Evolutionary conservation across 2,329 filamentous ascomycete species (phyloP), one percentile per base, ranked within the genome.

Genomic region (Epichloe uncinata): DNA sequence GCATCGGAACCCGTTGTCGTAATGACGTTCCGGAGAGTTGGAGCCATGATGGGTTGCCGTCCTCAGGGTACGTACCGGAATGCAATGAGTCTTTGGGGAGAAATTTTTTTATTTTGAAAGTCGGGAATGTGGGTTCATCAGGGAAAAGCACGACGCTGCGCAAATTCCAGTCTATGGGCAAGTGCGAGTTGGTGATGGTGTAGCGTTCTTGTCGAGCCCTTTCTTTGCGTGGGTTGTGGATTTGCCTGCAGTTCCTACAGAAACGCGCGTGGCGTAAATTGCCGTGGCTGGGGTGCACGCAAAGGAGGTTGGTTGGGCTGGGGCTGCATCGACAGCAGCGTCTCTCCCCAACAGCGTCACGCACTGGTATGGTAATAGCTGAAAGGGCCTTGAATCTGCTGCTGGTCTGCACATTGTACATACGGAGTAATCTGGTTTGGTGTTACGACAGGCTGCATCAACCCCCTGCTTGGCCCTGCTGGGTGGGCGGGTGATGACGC

Each of bases 1-100:
- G 42, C 41, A 40, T 55, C 43, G 26, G 54, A 18, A 18, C 18
- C 53, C 16, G 54, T 46, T 20, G 55, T 53, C 26, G 62, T 56
- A 52, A 68, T 56, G 50, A 61, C 52, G 47, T 58, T 57, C 49
- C 66, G 56, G 41, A 69, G 49, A 26, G 69, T 64, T 38, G 72
- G 72, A 50, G 71, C 71, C 72, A 69, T 68, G 51, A 43, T 59
- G 48, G 49, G 54, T 59, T 53, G 55, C 55, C 56, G 58, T 57
- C 53, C 50, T 48, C 36, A 13, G 22, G 36, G 7, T 40, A n/a
- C 9, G 4, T 40, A n/a, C 9, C 38, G 35, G 42, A 48, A 50
- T 49, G 47, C 5, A 9, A 30, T 8, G 35, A 30, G 26, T 9
- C 26, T 30, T 30, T 30, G 26, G 26, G 26, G 8, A 4, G 26